Evolutionary conservation across 2,329 filamentous ascomycete species (phyloP).

Genomic region (Orbilia brochopaga): DNA sequence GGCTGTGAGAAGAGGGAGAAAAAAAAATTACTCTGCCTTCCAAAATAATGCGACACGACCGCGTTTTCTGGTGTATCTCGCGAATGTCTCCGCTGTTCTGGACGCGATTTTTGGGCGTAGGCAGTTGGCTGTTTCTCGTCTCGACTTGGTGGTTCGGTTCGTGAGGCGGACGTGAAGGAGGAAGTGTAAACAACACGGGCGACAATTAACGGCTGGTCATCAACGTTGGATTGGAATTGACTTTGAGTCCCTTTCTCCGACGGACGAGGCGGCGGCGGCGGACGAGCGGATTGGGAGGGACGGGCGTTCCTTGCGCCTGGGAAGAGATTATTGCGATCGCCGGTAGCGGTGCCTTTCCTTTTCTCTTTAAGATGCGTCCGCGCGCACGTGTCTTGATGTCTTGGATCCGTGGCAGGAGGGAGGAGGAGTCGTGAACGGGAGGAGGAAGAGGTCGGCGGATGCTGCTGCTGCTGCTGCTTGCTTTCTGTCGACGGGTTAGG

Average conservation of each 20-base stretch:
- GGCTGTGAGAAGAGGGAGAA: neutral
- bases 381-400: no score
- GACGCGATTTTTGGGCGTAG: neutral
- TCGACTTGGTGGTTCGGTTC: no score
- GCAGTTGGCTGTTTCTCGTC: neutral
- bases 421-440: no score
- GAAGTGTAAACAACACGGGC: slow-evolving; percentile 2
- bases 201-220: neutral
- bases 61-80: neutral
- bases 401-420: no score
- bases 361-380: no score
- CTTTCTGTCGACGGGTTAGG: neutral
- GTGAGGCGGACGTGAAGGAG: slow-evolving; percentile 1
- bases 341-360: slow-evolving; percentile 22
- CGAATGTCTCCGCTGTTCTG: neutral
- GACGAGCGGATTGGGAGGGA: neutral
- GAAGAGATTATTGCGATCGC: neutral
- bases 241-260: slow-evolving; percentile 2
- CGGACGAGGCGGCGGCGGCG: neutral
- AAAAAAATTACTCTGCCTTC: neutral
- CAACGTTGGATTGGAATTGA: no score
- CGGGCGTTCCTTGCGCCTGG: neutral
- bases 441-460: no score
- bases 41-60: slow-evolving; percentile 9
- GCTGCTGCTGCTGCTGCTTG: no score